Evolutionary conservation across 1,139 yeast species (phyloP).

Genomic region (Magnusiomyces suaveolens): DNA sequence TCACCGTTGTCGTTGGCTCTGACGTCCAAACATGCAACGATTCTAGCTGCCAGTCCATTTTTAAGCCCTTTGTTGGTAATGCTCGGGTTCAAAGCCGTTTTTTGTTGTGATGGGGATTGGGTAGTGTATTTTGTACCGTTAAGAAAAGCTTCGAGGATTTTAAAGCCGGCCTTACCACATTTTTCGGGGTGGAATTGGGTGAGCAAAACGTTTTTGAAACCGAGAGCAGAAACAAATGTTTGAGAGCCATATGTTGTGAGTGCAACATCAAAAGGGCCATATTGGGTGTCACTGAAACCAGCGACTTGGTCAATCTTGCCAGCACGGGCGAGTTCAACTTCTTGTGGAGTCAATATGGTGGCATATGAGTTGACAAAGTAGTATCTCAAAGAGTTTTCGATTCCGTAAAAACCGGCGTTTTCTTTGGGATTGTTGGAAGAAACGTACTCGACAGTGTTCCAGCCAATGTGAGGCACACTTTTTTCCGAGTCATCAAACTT

Average conservation of each 20-base stretch:
- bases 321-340: slow-evolving; percentile 8
- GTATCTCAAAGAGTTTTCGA: slow-evolving; percentile 59
- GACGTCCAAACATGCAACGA: slow-evolving; percentile 95
- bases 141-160: slow-evolving; percentile 62
- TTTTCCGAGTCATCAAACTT: slow-evolving; percentile 57
- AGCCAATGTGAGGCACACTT: slow-evolving; percentile 92
- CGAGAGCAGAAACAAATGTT: slow-evolving; percentile 72
- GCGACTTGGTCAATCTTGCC: slow-evolving; percentile 21
- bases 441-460: slow-evolving; percentile 49
- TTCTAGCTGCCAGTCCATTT: slow-evolving; percentile 72
- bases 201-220: slow-evolving; percentile 71
- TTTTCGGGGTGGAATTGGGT: slow-evolving; percentile 98
- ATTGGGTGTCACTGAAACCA: slow-evolving; percentile 26
- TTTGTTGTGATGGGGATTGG: slow-evolving; percentile 13
- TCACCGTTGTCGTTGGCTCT: slow-evolving; percentile 90
- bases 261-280: slow-evolving; percentile 70
- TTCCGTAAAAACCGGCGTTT: slow-evolving; percentile 43
- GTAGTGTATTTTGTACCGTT: slow-evolving; percentile 33
- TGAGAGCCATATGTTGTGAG: slow-evolving; percentile 69
- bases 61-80: background rate
- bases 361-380: slow-evolving; percentile 95
- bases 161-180: slow-evolving; percentile 82
- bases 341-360: slow-evolving; percentile 43
- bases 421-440: slow-evolving; percentile 13
- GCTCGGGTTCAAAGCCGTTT: background rate